Evolutionary conservation across 2,329 filamentous ascomycete genomes (phyloP), one percentile per base, ranked within the genome.

Genomic region (Nannizziopsis arthrosporioides): DNA sequence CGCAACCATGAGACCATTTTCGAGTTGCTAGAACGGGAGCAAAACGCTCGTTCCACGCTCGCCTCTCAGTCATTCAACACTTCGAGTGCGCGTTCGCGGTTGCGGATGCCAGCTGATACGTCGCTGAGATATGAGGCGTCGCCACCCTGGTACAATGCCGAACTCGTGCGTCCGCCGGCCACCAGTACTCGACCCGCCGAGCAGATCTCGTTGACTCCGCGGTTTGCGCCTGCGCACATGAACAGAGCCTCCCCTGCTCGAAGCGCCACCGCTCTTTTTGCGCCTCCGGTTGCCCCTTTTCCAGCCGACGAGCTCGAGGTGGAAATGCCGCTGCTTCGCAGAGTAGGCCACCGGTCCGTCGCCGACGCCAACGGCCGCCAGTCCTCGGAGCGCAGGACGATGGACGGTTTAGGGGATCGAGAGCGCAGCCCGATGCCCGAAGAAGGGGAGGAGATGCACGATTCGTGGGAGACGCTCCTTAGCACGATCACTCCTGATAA

Each of bases 341-440:
- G 66, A 30, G 60, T 67, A 48, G 61, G 63, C 31, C 61, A 65
- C 53, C 61, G 62, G 32, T 59, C 59, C 22, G 55, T 59, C 17
- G 57, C 56, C 32, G 56, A 57, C 31, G 53, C 54, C 37, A 55
- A 46, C 19, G 52, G 56, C 41, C 46, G 45, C n/a, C 48, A 34
- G n/a, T 35, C 56, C 15, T 50, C 47, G 38, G 55, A 53, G 4
- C 58, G 57, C 14, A 47, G 60, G 11, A 48, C 51, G 44, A 53
- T 83, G 1, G 82, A 93, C 63, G 87, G 87, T 3, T 75, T 94
- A 12, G 88, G 87, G 34, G 87, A 94, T 65, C 83, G 88, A 50
- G 78, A 86, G 53, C 80, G 87, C 56, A 94, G 87, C n/a, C 32
- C 30, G n/a, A 88, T 82, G 60, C 82, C 83, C 0, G 50, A 52